Base-by-base conservation (phyloP, 2,329 filamentous ascomycete species). In the Penicillium concentricum region DNA sequence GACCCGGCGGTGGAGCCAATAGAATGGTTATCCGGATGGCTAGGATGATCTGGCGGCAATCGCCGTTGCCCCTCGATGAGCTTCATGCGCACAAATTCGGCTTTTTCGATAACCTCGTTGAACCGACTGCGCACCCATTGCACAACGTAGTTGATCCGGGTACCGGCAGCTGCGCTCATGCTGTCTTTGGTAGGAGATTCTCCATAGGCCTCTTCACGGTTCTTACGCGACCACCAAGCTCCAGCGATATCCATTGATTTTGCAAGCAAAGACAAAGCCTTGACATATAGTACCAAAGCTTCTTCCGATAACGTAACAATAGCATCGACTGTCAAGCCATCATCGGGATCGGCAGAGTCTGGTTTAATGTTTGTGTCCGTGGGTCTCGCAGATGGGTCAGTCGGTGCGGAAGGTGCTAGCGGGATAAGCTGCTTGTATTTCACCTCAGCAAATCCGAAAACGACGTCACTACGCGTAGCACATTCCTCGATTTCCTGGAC, bases 371-470 rank as follows among this genome's bases (percentile, higher is more conserved):
- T 67, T 60, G 52, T n/a, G 5, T 46, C 74, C 55, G 51, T 64
- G 41, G 62, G 61, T 47, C 67, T 70, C 10, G 64, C 64, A 7
- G 69, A 51, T 4, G 62, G 58, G 39, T 78, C 74, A 6, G 70
- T 64, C 32, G 76, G 74, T 22, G 72, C 71, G 4, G 90, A 93
- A 1, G 93, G 94, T 1, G 91, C 87, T 43, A 94, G 79, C 3
- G 94, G 94, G 48, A 97, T 85, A n/a, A 99, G 83, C 74, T 99
- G 94, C 74, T 95, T 94, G 76, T 95, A 97, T 75, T 99, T 99
- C 70, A 99, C 93, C 76, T 99, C 93, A 6, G 94, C 94, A 74
- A 99, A 97, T 3, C 93, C 92, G 72, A 92, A 99, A 3, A 99
- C 92, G 44, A 97, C 94, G 72, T 99, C 92, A 70, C 92, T 97